Conservation (phyloP, 768 basidiomycete genomes). For the Dentipellis sp. region DNA sequence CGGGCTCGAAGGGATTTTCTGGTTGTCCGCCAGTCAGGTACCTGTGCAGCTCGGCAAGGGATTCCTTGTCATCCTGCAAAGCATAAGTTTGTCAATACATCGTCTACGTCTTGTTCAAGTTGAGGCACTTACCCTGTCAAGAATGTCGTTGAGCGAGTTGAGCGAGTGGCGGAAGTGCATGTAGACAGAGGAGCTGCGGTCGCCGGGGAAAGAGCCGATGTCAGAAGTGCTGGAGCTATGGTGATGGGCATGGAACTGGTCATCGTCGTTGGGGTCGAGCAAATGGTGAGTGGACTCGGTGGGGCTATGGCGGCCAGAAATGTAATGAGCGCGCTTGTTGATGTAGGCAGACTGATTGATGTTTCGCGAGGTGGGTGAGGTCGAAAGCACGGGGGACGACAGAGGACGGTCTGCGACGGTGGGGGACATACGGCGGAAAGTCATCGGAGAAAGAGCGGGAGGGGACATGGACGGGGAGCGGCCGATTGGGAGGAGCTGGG, state of each 20-base stretch:
- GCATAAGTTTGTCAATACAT: background rate
- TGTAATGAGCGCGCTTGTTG: slow-evolving; percentile 16
- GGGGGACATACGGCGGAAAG: background rate
- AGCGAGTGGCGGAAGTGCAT: slow-evolving; percentile 74
- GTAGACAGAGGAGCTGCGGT: slow-evolving; percentile 36
- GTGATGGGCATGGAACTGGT: background rate
- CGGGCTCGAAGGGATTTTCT: background rate
- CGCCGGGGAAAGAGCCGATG: background rate
- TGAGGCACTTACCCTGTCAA: slow-evolving; percentile 54
- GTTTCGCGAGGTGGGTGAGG: slow-evolving; percentile 24
- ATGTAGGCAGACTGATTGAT: slow-evolving; percentile 42
- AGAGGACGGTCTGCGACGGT: slow-evolving; percentile 3
- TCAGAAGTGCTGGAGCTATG: slow-evolving; percentile 2
- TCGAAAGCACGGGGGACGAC: background rate
- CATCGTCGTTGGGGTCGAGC: slow-evolving; percentile 20
- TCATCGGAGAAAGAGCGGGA: slow-evolving; percentile 3
- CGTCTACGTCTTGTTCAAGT: background rate
- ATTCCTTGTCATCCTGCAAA: slow-evolving; percentile 62
- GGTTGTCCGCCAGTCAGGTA: slow-evolving; percentile 34
- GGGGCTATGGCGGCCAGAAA: slow-evolving; percentile 31
- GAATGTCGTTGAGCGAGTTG: slow-evolving; percentile 71
- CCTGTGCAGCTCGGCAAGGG: slow-evolving; percentile 66
- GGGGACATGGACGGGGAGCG: slow-evolving; percentile 16
- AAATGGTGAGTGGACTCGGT: slow-evolving; percentile 53
- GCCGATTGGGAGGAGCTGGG: background rate